These are phyloP conservation scores for Septoria petroselini DNA, from an alignment of 2,329 filamentous ascomycete species.

Conservation along the genomic window DNA sequence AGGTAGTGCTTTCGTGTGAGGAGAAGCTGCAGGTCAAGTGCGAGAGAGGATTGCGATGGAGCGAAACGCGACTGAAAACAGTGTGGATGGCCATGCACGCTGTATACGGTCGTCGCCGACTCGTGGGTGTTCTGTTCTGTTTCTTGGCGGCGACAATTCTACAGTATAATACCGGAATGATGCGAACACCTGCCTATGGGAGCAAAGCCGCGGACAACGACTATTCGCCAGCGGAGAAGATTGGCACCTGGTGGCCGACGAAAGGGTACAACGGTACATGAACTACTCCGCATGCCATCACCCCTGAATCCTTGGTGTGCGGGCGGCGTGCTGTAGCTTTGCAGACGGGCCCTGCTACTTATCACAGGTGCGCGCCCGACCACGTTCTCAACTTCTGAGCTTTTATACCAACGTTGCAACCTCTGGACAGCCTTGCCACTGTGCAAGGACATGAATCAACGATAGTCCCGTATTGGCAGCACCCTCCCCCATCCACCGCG, in stretches of 20 bases:
- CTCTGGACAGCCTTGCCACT: background rate
- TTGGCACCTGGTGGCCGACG: constrained; percentile 3
- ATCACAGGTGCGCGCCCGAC: constrained; percentile 10
- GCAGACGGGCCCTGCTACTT: constrained; percentile 6
- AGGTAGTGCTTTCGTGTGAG: constrained; percentile 5
- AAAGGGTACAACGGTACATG: constrained; percentile 19
- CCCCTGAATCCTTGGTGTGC: constrained; percentile 26
- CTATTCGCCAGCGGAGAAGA: constrained; percentile 24
- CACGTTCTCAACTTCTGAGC: background rate
- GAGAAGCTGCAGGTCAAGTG: constrained; percentile 4
- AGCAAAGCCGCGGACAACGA: constrained; percentile 13
- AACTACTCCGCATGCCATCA: constrained; percentile 22
- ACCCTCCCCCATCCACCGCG: background rate
- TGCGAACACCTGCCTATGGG: constrained; percentile 21
- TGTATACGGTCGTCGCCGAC: no score
- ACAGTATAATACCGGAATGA: constrained; percentile 10
- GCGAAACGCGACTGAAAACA: background rate
- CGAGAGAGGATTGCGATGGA: background rate
- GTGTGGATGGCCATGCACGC: background rate
- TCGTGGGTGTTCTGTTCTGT: no score
- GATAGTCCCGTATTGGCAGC: no score
- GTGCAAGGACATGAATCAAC: no score
- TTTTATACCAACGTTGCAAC: background rate
- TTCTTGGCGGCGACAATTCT: no score
- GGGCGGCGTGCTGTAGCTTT: constrained; percentile 20